Evolutionary conservation across 257 asterid species (phyloP).

Genomic region (Echium plantagineum): DNA sequence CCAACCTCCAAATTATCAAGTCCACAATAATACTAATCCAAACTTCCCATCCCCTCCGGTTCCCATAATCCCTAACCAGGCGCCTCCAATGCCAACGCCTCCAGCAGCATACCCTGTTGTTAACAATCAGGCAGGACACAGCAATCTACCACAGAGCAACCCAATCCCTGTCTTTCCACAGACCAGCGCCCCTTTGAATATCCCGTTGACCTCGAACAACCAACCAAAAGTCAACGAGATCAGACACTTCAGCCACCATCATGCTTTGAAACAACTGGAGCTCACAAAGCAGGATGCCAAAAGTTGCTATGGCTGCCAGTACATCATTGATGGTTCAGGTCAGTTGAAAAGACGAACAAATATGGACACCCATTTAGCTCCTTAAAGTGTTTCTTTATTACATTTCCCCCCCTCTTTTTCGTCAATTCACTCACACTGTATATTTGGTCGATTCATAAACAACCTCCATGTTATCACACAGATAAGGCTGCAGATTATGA

Average conservation of each 20-base stretch:
- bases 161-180: conserved; percentile 1
- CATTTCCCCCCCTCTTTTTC: no score
- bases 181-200: conserved; percentile 10
- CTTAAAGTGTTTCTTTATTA: no score
- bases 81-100: neutral
- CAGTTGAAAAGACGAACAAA: no score
- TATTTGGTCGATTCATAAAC: no score
- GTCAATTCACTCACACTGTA: no score
- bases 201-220: conserved; percentile 5
- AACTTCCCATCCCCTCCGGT: no score
- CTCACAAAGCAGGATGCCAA: conserved; percentile 17
- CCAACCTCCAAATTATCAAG: no score
- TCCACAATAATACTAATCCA: neutral
- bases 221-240: conserved; percentile 19
- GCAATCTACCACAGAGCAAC: neutral
- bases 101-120: neutral
- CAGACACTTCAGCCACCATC: conserved; percentile 66
- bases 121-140: no score
- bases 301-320: conserved; percentile 51
- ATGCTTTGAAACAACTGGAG: conserved; percentile 27
- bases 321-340: conserved; percentile 24
- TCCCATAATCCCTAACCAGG: neutral
- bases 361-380: no score
- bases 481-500: no score
- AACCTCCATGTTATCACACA: no score